Conservation (phyloP, 495 filamentous ascomycete genomes). For the Cladorrhinum samala region DNA sequence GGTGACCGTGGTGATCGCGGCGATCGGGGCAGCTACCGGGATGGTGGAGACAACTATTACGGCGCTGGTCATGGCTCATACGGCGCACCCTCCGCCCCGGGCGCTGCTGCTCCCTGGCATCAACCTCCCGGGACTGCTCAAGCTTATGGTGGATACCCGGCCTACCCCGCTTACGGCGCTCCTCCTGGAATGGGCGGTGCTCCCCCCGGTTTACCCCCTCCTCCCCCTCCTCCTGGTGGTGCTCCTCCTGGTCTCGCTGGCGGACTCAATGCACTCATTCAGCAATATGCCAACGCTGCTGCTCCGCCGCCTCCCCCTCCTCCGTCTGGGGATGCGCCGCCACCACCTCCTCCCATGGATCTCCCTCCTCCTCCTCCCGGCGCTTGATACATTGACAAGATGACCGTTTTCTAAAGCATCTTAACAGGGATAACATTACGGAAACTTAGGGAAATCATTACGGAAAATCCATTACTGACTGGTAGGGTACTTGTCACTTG, state of each 20-base stretch:
- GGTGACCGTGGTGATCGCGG: conserved; percentile 22
- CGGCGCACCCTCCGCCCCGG: conserved; percentile 35
- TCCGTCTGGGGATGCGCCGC: conserved; percentile 68
- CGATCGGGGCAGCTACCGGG: conserved; percentile 18
- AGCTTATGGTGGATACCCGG: conserved; percentile 46
- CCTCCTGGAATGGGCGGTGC: conserved; percentile 51
- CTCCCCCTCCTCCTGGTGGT: conserved; percentile 55
- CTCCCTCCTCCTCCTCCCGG: conserved; percentile 52
- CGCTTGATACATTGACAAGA: too few relatives aligned
- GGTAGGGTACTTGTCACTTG: conserved; percentile 13
- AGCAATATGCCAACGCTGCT: conserved; percentile 55
- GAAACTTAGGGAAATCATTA: conserved; percentile 4
- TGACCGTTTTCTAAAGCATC: too few relatives aligned
- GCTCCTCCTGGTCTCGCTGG: conserved; percentile 58
- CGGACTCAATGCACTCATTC: conserved; percentile 58
- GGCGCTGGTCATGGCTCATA: conserved; percentile 32
- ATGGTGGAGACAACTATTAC: conserved; percentile 12
- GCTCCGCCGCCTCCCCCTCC: conserved; percentile 59
- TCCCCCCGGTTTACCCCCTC: conserved; percentile 45
- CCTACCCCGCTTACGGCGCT: conserved; percentile 54
- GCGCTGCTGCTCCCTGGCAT: conserved; percentile 64
- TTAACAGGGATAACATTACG: background rate
- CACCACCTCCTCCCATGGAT: conserved; percentile 58
- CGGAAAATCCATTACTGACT: conserved; percentile 21
- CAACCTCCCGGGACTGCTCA: conserved; percentile 53